phyloP scores from a whole-genome alignment of 305 asterid species.

The Fraxinus floribunda region DNA sequence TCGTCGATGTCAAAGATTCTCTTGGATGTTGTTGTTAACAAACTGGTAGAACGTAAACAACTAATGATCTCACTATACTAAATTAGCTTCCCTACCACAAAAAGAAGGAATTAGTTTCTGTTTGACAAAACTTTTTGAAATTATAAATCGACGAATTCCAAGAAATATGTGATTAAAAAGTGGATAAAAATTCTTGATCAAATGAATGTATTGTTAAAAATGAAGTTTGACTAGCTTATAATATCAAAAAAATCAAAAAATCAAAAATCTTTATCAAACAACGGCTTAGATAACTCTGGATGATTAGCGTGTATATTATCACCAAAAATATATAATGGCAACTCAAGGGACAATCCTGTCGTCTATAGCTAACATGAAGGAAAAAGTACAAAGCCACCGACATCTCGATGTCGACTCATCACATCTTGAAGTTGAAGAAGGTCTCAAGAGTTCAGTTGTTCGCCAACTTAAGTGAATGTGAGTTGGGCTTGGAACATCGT shows the following conservation, averaged over 20 bases:
- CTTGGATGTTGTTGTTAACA: background rate
- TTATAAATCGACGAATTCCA: background rate
- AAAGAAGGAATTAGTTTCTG: background rate
- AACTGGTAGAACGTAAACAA: background rate
- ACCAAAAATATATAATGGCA: too few relatives aligned
- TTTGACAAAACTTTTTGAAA: background rate
- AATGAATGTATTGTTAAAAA: background rate
- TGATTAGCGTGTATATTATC: too few relatives aligned
- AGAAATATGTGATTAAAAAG: too few relatives aligned
- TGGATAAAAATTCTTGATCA: too few relatives aligned
- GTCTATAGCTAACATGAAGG: background rate
- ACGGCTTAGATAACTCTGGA: too few relatives aligned
- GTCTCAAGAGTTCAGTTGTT: background rate
- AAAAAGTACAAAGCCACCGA: background rate
- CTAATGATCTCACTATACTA: too few relatives aligned
- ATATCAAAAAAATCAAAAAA: too few relatives aligned
- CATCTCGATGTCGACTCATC: background rate
- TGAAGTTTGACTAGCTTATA: background rate
- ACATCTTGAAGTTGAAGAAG: background rate
- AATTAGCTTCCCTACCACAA: background rate
- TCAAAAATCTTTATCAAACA: too few relatives aligned
- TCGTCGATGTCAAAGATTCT: background rate
- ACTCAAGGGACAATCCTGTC: background rate
- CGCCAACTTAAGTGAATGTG: background rate
- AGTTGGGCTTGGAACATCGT: background rate